Evolutionary conservation across 768 basidiomycete genomes (phyloP), one percentile per base, ranked within the genome.

Genomic region (Trichaptum fuscoviolaceum): DNA sequence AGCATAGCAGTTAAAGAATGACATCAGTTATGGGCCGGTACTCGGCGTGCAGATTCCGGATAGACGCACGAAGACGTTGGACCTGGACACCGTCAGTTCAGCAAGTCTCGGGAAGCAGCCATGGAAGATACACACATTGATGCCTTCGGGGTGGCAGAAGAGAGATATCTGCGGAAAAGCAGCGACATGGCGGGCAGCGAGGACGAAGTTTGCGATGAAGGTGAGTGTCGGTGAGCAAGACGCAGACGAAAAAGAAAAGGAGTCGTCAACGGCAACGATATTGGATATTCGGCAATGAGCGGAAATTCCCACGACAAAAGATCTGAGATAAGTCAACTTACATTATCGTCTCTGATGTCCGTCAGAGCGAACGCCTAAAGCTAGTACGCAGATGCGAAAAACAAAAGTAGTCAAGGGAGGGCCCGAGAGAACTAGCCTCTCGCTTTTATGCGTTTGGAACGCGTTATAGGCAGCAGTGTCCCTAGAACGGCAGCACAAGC

Each of bases 151-250:
- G 77, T 69, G 15, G 85, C 81, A 65, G 84, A 77, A 24, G 84
- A 81, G 8, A 78, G 75, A 67, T 86, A 85, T 63, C 82, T 80
- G 63, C 85, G 80, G 42, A 52, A 52, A 62, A 87, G 75, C 71
- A 84, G 82, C 18, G 78, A 79, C 59, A 61, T 61, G 59, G 59
- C 24, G 59, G 57, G 20, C 20, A 52, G 10, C 10, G 35, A 52
- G 20, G 42, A 2, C 42, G 42, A 20, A 20, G 42, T 36, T 36
- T 36, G 35, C 35, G 35, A 52, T 20, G 42, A 12, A 12, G 42
- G 42, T 36, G 35, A 36, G 35, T 17, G 17, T 7, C 35, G 35
- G 17, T 36, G 35, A 52, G 42, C 42, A 52, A 3, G 10, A 12
- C 12, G 10, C 3, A 52, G 20, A 52, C 5, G 42, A 52, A 52